phyloP scores from a whole-genome alignment of 345 rosid genomes.

The Passiflora organensis region DNA sequence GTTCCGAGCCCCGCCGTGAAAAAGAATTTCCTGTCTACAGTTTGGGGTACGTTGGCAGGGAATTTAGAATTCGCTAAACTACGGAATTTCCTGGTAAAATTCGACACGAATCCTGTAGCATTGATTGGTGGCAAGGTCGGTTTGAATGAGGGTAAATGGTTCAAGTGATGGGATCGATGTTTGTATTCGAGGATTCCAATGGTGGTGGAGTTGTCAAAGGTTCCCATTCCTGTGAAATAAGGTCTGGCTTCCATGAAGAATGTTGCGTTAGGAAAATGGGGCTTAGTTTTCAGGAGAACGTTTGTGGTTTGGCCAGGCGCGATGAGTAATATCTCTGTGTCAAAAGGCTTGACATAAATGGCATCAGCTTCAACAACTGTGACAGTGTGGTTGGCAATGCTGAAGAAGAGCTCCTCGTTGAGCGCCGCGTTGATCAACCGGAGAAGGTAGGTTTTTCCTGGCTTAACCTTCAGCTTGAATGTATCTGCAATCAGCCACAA shows the following conservation, averaged over 20 bases:
- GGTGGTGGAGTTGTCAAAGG: slow-evolving; percentile 21
- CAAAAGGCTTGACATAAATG: slow-evolving; percentile 20
- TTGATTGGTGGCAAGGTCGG: slow-evolving; percentile 21
- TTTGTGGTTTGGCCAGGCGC: slow-evolving; percentile 28
- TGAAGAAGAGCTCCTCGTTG: slow-evolving; percentile 29
- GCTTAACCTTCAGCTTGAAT: slow-evolving; percentile 25
- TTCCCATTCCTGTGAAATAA: slow-evolving; percentile 20
- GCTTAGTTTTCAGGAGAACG: slow-evolving; percentile 24
- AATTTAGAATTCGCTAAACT: slow-evolving; percentile 17
- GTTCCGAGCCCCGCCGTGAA: slow-evolving; percentile 26
- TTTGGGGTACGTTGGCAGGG: slow-evolving; percentile 24
- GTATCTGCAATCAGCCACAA: slow-evolving; percentile 12
- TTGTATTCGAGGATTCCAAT: slow-evolving; percentile 18
- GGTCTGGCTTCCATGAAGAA: slow-evolving; percentile 23
- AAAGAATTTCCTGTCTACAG: slow-evolving; percentile 16
- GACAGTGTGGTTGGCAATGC: slow-evolving; percentile 24
- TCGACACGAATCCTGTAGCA: slow-evolving; percentile 14
- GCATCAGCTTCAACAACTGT: slow-evolving; percentile 23
- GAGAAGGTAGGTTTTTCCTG: slow-evolving; percentile 26
- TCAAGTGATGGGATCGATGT: not conserved
- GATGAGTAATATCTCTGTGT: slow-evolving; percentile 14
- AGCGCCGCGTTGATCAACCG: slow-evolving; percentile 29
- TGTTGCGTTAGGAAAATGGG: slow-evolving; percentile 20
- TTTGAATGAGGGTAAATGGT: slow-evolving; percentile 3
- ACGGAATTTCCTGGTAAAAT: slow-evolving; percentile 17